Base-by-base conservation (phyloP, 148 eudicot species). In the Rhododendron vialii region DNA sequence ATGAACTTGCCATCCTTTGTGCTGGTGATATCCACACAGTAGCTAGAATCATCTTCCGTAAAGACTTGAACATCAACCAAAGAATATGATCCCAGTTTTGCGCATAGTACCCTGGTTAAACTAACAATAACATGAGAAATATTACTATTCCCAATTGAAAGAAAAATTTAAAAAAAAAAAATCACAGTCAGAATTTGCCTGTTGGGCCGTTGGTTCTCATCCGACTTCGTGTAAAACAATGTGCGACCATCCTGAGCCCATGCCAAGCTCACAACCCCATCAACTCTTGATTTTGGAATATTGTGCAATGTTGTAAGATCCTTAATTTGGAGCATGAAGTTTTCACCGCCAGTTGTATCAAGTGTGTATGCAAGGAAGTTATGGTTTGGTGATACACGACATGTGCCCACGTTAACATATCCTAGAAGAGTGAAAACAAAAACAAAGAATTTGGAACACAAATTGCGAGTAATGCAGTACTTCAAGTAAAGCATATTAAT, bases 381-480 rank as follows among this genome's bases (percentile, higher is more conserved):
- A 93, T 95, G 98, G 88, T 97, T 98, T 82, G 99, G 98, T 89
- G 98, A 95, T 84, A 95, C 87, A 81, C 99, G 93, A 85, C 99
- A 97, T 65, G 94, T 94, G 88, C 98, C 98, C 90, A 97, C 96
- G 87, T 97, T 96, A 76, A 95, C 95, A 93, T 97, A 97, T 69
- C 98, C 99, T 97, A 84, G 50, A 20, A 83, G 53, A 59, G 77
- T 85, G 73, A 84, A 61, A 45, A 71, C 38, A 82, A 82, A 59
- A 61, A 38, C 45, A 22, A 35, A 48, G 1, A 50, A 81, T 17
- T 83, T 28, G 47, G 57, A 83, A 5, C 20, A 65, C 55, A 63
- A 45, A 20, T 48, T 59, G 35, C 30, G n/a, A 57, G 7, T 33
- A 57, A 36, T 20, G 33, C 14, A 74, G 22, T 35, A 24, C 36